These are phyloP conservation scores for Camellia lanceoleosa DNA, from an alignment of 148 eudicot genomes.

Conservation along the genomic window DNA sequence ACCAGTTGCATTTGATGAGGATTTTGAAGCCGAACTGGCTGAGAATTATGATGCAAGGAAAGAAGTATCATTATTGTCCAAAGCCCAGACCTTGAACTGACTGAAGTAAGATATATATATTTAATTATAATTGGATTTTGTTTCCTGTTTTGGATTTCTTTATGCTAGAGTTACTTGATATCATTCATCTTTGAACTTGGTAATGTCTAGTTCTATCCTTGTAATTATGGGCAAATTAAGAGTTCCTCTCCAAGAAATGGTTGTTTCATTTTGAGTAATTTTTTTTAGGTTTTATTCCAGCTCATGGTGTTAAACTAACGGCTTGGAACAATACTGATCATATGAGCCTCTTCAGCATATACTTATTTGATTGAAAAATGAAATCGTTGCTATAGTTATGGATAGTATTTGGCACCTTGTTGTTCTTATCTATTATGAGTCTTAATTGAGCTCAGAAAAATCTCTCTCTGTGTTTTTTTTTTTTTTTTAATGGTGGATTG, in stretches of 20 bases:
- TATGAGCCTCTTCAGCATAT: neutral
- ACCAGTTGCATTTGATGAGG: constrained; percentile 97
- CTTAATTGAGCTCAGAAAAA: neutral
- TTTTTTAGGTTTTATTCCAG: neutral
- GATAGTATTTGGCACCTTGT: neutral
- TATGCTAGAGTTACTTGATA: neutral
- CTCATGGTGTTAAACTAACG: neutral
- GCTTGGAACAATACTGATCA: neutral
- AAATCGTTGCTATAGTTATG: neutral
- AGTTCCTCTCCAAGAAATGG: neutral
- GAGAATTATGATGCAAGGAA: constrained; percentile 83
- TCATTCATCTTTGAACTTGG: neutral
- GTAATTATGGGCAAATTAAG: neutral
- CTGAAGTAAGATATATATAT: constrained; percentile 49
- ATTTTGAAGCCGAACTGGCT: constrained; percentile 88
- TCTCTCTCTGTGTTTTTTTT: neutral
- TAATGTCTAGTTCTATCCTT: neutral
- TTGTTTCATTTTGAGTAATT: neutral
- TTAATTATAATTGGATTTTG: constrained; percentile 1
- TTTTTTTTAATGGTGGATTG: neutral
- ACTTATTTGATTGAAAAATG: neutral
- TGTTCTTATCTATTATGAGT: too few relatives aligned
- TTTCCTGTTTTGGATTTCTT: neutral
- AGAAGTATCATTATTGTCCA: constrained; percentile 78
- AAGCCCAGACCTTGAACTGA: constrained; percentile 68